These are phyloP conservation scores for Scalesia atractyloides DNA, from an alignment of 129 eudicot genomes.

Conservation along the genomic window DNA sequence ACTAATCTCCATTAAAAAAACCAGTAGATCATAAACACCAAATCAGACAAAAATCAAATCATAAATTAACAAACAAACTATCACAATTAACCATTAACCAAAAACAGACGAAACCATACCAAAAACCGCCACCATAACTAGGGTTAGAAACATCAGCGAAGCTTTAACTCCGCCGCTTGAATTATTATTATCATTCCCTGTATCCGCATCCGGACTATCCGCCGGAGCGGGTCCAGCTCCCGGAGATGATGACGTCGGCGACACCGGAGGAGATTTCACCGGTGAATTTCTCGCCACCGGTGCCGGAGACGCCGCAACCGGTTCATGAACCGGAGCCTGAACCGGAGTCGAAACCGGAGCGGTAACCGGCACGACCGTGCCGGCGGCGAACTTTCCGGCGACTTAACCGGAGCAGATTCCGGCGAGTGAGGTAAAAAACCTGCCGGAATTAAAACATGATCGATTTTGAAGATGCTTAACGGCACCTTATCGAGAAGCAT, in stretches of 20 bases:
- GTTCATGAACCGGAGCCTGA: constrained; percentile 16
- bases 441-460: constrained; percentile 51
- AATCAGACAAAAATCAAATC: neutral
- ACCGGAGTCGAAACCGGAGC: neutral
- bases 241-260: constrained; percentile 1
- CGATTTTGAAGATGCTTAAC: constrained; percentile 55
- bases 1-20: constrained; percentile 24
- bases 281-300: constrained; percentile 43
- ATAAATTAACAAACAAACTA: constrained; percentile 7
- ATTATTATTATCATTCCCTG: neutral
- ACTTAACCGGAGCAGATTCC: constrained; percentile 47
- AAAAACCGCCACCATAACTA: constrained; percentile 34
- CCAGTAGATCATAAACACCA: no score
- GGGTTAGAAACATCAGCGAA: constrained; percentile 20
- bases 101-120: constrained; percentile 30
- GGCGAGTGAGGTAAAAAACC: constrained; percentile 12
- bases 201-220: constrained; percentile 31
- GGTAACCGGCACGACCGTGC: constrained; percentile 10
- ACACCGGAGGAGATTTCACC: constrained; percentile 15
- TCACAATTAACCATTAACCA: constrained; percentile 10
- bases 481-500: constrained; percentile 61
- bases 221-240: constrained; percentile 30
- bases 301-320: constrained; percentile 32
- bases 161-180: constrained; percentile 20
- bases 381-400: constrained; percentile 46